These are phyloP conservation scores for Lasiosphaeris hirsuta DNA, from an alignment of 495 filamentous ascomycete species.

Conservation along the genomic window DNA sequence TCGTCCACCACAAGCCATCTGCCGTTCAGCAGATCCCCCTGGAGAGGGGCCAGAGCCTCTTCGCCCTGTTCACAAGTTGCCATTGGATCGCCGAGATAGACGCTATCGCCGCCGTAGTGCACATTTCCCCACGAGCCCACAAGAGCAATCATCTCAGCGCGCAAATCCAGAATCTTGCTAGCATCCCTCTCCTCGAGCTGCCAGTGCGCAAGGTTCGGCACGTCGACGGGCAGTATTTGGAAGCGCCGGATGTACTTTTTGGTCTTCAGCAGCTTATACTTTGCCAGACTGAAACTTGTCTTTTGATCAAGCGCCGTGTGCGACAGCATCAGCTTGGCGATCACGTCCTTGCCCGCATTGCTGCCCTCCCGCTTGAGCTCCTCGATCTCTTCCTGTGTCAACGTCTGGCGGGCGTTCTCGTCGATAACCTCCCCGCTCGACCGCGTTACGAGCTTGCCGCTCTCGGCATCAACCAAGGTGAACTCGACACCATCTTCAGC, in stretches of 20 bases:
- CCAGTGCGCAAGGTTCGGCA: constrained; percentile 67
- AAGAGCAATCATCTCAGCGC: constrained; percentile 80
- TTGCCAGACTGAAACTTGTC: constrained; percentile 86
- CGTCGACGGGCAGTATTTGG: constrained; percentile 76
- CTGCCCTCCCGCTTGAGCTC: constrained; percentile 75
- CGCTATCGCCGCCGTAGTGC: constrained; percentile 43
- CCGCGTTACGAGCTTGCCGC: constrained; percentile 61
- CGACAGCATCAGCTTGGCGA: constrained; percentile 78
- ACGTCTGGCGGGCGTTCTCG: constrained; percentile 72
- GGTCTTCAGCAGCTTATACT: constrained; percentile 90
- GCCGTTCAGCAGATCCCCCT: constrained; percentile 42
- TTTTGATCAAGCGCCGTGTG: constrained; percentile 89
- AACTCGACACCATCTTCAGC: constrained; percentile 35
- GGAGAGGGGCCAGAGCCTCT: constrained; percentile 20
- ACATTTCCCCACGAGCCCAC: constrained; percentile 52
- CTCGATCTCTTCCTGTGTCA: constrained; percentile 87
- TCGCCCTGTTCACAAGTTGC: constrained; percentile 24
- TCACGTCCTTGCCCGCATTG: constrained; percentile 79
- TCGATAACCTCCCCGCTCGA: constrained; percentile 78
- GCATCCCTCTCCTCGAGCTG: constrained; percentile 74
- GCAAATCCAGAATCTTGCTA: constrained; percentile 76
- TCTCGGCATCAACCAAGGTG: constrained; percentile 43
- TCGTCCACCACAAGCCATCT: constrained; percentile 91
- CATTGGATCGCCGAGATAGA: constrained; percentile 27
- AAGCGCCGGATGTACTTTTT: constrained; percentile 91